A percentile compares a stretch with the other conserved stretches of the same genome.
Conservation (phyloP, 129 eudicot genomes). For the Ambrosia trifida region DNA sequence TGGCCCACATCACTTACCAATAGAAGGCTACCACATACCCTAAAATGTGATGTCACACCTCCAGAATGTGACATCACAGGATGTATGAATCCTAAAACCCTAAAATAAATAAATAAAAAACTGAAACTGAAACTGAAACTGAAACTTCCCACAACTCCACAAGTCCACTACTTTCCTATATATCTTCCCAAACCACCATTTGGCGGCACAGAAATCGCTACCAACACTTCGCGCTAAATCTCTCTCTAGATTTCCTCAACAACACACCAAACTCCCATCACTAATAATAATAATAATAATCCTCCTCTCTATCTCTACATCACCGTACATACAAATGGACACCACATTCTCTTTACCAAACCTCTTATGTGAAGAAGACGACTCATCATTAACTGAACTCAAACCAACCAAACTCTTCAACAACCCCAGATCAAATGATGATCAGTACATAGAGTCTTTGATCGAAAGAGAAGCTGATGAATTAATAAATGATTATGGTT, state of each 20-base stretch:
- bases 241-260: slow-evolving; percentile 33
- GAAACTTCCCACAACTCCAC: slow-evolving; percentile 18
- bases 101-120: not conserved
- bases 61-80: no score
- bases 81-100: no score
- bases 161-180: slow-evolving; percentile 21
- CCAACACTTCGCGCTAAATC: slow-evolving; percentile 38
- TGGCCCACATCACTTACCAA: no score
- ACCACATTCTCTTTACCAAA: slow-evolving; percentile 46
- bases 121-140: slow-evolving; percentile 22
- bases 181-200: slow-evolving; percentile 53
- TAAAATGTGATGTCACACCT: no score
- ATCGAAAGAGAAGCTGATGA: slow-evolving; percentile 25
- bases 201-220: slow-evolving; percentile 85
- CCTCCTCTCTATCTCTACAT: not conserved
- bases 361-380: slow-evolving; percentile 74
- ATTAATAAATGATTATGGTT: slow-evolving; percentile 6
- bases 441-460: slow-evolving; percentile 44
- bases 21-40: no score
- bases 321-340: not conserved
- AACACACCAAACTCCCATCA: slow-evolving; percentile 12
- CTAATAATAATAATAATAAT: not conserved
- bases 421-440: slow-evolving; percentile 48
- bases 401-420: not conserved
- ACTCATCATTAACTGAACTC: slow-evolving; percentile 37